Conservation (phyloP, 2,329 filamentous ascomycete genomes). For the Rosellinia necatrix region DNA sequence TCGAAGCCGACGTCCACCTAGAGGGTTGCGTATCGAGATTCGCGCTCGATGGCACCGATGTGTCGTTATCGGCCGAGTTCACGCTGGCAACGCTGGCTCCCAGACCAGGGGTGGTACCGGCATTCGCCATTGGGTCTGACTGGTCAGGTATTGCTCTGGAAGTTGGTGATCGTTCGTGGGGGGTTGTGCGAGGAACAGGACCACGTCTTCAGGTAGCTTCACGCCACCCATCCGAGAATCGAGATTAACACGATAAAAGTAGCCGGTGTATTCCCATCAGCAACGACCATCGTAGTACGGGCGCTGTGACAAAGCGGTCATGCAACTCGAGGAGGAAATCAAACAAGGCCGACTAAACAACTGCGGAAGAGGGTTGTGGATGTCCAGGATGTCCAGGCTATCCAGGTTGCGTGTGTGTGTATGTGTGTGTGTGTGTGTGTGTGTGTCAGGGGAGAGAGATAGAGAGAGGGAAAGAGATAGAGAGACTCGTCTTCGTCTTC, state of each 20-base stretch:
- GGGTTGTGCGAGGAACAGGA: slow-evolving; percentile 34
- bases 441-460: no score
- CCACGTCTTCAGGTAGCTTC: slow-evolving; percentile 35
- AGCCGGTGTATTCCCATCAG: slow-evolving; percentile 30
- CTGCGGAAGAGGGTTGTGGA: slow-evolving; percentile 7
- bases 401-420: no score
- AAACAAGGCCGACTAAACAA: slow-evolving; percentile 9
- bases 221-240: slow-evolving; percentile 34
- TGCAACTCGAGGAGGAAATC: slow-evolving; percentile 30
- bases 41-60: slow-evolving; percentile 40
- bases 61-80: slow-evolving; percentile 41
- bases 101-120: slow-evolving; percentile 33
- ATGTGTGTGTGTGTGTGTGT: no score
- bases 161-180: slow-evolving; percentile 21
- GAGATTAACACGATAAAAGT: slow-evolving; percentile 37
- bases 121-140: slow-evolving; percentile 36
- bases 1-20: slow-evolving; percentile 41
- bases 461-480: no score
- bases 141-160: slow-evolving; percentile 27
- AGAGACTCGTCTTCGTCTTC: no score
- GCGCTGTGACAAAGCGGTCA: slow-evolving; percentile 29
- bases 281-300: slow-evolving; percentile 40
- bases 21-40: slow-evolving; percentile 40
- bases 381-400: no score
- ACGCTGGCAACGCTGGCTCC: slow-evolving; percentile 42